These are phyloP conservation scores for Drechmeria coniospora DNA, from an alignment of 2,329 filamentous ascomycete genomes.

Conservation along the genomic window DNA sequence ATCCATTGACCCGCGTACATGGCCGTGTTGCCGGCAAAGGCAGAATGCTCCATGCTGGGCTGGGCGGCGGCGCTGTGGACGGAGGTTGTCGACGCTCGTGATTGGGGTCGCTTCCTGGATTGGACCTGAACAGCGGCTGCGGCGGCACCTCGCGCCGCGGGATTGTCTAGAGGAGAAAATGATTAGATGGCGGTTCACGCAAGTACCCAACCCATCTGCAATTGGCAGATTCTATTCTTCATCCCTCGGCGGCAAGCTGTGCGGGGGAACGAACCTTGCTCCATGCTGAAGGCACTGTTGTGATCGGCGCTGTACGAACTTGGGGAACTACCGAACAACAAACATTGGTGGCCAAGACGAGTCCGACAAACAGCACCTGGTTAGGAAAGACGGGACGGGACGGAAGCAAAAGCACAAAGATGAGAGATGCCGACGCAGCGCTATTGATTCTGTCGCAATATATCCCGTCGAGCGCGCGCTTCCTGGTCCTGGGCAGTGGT, in stretches of 20 bases:
- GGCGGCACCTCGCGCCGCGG: slow-evolving; percentile 11
- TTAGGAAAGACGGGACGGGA: slow-evolving; percentile 4
- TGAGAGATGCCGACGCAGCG: slow-evolving; percentile 4
- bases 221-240: slow-evolving; percentile 1
- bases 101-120: slow-evolving; percentile 30
- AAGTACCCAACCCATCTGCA: slow-evolving; percentile 2
- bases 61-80: slow-evolving; percentile 39
- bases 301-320: slow-evolving; percentile 13
- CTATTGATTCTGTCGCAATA: slow-evolving; percentile 1
- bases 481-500: slow-evolving; percentile 12
- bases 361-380: slow-evolving; percentile 5
- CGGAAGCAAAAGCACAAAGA: slow-evolving; percentile 2
- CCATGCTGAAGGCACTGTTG: slow-evolving; percentile 18
- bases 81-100: slow-evolving; percentile 40
- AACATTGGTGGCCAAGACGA: slow-evolving; percentile 17
- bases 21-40: slow-evolving; percentile 25
- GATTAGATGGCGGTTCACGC: too few relatives aligned
- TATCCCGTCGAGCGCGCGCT: slow-evolving; percentile 12
- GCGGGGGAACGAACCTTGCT: slow-evolving; percentile 18
- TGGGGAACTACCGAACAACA: slow-evolving; percentile 20
- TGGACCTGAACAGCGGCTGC: slow-evolving; percentile 20
- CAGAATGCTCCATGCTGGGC: slow-evolving; percentile 31
- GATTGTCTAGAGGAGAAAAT: slow-evolving; percentile 9
- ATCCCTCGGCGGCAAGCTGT: slow-evolving; percentile 3
- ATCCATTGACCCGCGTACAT: slow-evolving; percentile 37